phyloP scores from a whole-genome alignment of 1,139 yeast species.

The Scheffersomyces parashehatae region DNA sequence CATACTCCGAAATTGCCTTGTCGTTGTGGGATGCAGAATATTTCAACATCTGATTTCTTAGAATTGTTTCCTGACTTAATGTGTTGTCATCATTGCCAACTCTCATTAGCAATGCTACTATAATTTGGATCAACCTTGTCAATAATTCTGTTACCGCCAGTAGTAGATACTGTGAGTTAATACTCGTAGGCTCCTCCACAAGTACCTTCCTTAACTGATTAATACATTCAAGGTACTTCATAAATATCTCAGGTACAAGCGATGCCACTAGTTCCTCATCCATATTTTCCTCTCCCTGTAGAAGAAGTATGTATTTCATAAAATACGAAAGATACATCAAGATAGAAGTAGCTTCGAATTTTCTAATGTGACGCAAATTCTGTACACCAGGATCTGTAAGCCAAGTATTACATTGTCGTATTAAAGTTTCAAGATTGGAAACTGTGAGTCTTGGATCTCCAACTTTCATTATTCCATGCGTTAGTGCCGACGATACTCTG shows the following conservation, averaged over 20 bases:
- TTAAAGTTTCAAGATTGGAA: constrained; percentile 23
- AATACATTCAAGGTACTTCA: constrained; percentile 19
- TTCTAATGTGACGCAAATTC: constrained; percentile 14
- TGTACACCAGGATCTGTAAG: constrained; percentile 19
- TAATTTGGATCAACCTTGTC: constrained; percentile 34
- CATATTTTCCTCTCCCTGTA: constrained; percentile 37
- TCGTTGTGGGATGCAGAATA: constrained; percentile 7
- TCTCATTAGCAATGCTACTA: constrained; percentile 37
- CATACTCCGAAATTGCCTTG: constrained; percentile 6
- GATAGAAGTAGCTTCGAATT: constrained; percentile 28
- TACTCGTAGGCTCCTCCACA: neutral
- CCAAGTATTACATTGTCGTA: constrained; percentile 30
- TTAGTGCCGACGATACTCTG: constrained; percentile 23
- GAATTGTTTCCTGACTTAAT: constrained; percentile 5
- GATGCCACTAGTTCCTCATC: constrained; percentile 19
- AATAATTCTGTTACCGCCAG: constrained; percentile 33
- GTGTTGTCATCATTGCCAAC: constrained; percentile 17
- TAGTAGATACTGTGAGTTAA: constrained; percentile 25
- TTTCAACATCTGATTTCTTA: constrained; percentile 8
- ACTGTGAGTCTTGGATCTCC: constrained; percentile 26
- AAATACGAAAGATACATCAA: constrained; percentile 33
- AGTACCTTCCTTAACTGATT: constrained; percentile 3
- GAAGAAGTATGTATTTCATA: constrained; percentile 30
- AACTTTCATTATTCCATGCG: constrained; percentile 24
- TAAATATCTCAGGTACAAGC: constrained; percentile 25